Evolutionary conservation across 257 asterid genomes (phyloP), one percentile per base, ranked within the genome.

Genomic region (Gardenia jasminoides): DNA sequence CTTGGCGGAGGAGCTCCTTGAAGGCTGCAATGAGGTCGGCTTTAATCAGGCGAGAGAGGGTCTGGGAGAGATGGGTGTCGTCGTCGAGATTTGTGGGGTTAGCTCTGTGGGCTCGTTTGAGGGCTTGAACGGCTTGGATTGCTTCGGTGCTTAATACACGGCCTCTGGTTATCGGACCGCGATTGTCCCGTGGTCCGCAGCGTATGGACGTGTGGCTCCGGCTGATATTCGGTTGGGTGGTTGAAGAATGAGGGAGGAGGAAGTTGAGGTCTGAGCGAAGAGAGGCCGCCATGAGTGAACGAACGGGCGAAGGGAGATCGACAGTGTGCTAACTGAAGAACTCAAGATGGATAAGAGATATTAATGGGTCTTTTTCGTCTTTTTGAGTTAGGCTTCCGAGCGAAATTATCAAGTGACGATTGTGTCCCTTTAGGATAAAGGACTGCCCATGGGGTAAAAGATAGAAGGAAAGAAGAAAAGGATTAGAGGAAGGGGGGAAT

Each of bases 1-100:
- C 94, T 87, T 93, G 99, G n/a, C 99, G 94, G 62, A 90, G 89
- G 76, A 95, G 97, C 85, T 95, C 98, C 78, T 86, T 90, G 88
- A 84, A 80, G 46, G 99, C 87, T 33, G 99, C 92, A 75, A 86
- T 79, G 84, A 94, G 97, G 85, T 94, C 99, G 80, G 97, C 59
- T 80, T 94, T 94, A 80, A 94, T 65, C 74, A 94, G 96, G 68
- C 99, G 98, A 54, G 89, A 80, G 84, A 94, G 89, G 72, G 80
- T 79, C n/a, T 88, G 87, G 0, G 89, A 87, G 72, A 79, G 8
- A 28, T 15, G 76, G 10, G 39, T 12, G 72, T 78, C 77, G 26
- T 70, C 90, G 89, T 26, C 24, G 88, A 86, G 91, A 48, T 82
- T 80, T 22, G 83, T 24, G 28, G 93, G 90, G 80, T 88, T 84